These are phyloP conservation scores for Vaccinium corymbosum DNA, from an alignment of 148 eudicot genomes.

Conservation along the genomic window DNA sequence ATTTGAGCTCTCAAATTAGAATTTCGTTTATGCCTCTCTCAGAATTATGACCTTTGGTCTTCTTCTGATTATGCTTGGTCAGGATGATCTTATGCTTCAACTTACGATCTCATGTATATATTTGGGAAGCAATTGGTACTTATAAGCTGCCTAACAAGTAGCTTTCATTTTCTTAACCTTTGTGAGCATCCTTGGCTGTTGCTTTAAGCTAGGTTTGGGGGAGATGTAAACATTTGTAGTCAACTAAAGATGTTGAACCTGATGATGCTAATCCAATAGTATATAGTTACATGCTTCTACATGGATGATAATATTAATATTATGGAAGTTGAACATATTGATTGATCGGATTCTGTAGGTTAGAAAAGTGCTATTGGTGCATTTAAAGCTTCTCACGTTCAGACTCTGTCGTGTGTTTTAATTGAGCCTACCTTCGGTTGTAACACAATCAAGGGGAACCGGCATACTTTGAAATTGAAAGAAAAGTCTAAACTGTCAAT, in stretches of 20 bases:
- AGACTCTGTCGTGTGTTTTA: not conserved
- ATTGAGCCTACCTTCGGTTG: not conserved
- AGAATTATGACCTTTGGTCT: not conserved
- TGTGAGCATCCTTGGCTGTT: not conserved
- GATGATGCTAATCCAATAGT: not conserved
- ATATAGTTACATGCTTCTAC: not conserved
- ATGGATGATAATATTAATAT: not conserved
- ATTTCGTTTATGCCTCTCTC: not conserved
- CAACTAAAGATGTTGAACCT: not conserved
- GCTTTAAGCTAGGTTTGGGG: not conserved
- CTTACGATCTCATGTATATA: not conserved
- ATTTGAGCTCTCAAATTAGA: conserved; percentile 4
- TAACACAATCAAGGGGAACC: not conserved
- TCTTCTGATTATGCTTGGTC: not conserved
- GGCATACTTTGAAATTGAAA: not conserved
- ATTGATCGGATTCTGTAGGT: not conserved
- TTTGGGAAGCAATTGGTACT: not conserved
- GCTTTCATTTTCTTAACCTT: not conserved
- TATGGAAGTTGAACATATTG: not conserved
- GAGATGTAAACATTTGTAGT: not conserved
- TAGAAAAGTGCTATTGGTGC: not conserved
- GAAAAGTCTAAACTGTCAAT: not conserved
- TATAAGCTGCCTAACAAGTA: not conserved
- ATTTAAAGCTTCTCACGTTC: not conserved
- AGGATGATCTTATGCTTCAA: not conserved